Evolutionary conservation across 169 alveolate species (phyloP).

Genomic region (Plasmodium knowlesi): DNA sequence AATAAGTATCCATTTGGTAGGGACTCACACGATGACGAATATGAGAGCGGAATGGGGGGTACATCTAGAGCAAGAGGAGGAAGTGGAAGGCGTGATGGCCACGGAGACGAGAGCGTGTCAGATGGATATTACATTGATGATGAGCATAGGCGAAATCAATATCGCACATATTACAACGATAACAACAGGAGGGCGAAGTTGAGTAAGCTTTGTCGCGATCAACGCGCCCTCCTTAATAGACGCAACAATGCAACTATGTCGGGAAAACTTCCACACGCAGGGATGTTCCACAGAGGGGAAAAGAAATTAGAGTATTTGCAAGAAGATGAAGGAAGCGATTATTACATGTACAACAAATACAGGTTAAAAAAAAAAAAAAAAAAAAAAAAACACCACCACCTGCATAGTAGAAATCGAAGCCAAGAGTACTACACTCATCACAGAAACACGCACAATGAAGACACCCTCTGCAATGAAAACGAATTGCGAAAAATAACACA

Average conservation of each 20-base stretch:
- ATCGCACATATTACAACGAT: not conserved
- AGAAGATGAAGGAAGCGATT: not conserved
- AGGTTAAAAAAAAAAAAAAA: not conserved
- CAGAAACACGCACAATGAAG: not conserved
- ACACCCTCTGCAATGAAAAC: constrained; percentile 20
- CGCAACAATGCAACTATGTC: not conserved
- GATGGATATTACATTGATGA: not conserved
- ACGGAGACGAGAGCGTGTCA: not conserved
- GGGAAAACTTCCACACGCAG: not conserved
- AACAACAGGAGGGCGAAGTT: not conserved
- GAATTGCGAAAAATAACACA: constrained; percentile 44
- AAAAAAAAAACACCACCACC: not conserved
- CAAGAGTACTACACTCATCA: not conserved
- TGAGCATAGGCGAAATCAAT: not conserved
- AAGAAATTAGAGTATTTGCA: not conserved
- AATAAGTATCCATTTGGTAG: not conserved
- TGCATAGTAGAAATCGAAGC: not conserved
- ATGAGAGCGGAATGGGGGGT: not conserved
- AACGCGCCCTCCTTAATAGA: not conserved
- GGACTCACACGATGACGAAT: not conserved
- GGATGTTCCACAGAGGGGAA: not conserved
- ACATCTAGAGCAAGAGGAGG: not conserved
- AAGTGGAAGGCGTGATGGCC: not conserved
- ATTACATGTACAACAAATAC: constrained; percentile 10
- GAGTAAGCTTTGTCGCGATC: not conserved